Evolutionary conservation across 768 basidiomycete genomes (phyloP).

Genomic region (Antrodiella citrinella): DNA sequence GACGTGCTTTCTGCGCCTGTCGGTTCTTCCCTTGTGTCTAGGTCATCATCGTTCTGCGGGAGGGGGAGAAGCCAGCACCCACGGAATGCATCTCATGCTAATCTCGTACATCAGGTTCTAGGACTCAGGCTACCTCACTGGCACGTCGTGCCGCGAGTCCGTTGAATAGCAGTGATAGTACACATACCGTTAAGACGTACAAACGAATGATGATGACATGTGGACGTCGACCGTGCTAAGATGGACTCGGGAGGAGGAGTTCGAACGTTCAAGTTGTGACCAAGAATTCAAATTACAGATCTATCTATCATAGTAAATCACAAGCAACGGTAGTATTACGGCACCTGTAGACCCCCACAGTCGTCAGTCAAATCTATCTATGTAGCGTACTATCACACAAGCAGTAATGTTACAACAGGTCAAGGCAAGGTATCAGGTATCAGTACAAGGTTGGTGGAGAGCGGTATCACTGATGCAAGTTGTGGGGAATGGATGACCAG

Average conservation of each 20-base stretch:
- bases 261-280: too few species aligned
- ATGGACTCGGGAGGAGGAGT: background rate
- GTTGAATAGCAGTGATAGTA: conserved; percentile 8
- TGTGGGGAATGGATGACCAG: background rate
- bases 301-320: background rate
- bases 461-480: background rate
- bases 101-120: conserved; percentile 5
- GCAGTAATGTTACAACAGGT: background rate
- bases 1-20: conserved; percentile 8
- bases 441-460: background rate
- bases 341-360: conserved; percentile 2
- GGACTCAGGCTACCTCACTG: background rate
- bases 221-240: background rate
- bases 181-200: conserved; percentile 2
- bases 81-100: background rate
- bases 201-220: background rate
- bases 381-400: conserved; percentile 1
- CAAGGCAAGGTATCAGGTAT: background rate
- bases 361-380: conserved; percentile 4
- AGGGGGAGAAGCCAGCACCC: background rate
- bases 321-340: conserved; percentile 6
- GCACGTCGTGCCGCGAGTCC: conserved; percentile 9
- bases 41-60: background rate
- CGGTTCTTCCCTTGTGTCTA: background rate
- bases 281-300: background rate